phyloP scores from a whole-genome alignment of 1,284 basidiomycete species.

The Mrakiaceae sp. region DNA sequence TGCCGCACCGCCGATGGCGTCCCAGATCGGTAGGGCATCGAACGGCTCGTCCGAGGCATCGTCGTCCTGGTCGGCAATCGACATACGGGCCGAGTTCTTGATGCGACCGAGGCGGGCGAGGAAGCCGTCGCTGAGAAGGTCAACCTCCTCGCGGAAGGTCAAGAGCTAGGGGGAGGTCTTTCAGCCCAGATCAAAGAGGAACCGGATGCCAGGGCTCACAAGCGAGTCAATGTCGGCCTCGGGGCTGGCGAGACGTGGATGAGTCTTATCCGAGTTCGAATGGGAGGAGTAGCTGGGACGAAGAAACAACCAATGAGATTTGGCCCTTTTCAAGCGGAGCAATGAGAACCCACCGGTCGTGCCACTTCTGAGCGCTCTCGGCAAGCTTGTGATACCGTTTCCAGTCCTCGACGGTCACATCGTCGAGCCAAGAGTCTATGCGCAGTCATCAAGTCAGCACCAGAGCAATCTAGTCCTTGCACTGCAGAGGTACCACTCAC shows the following conservation, averaged over 20 bases:
- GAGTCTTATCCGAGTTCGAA: not conserved
- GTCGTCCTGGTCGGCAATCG: not conserved
- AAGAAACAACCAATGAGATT: too few species aligned
- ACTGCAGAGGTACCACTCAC: not conserved
- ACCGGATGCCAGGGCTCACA: not conserved
- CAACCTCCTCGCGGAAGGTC: not conserved
- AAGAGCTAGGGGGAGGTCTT: not conserved
- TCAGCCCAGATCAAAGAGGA: not conserved
- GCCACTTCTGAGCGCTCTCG: not conserved
- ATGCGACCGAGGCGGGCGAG: slow-evolving; percentile 3
- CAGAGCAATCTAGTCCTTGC: too few species aligned
- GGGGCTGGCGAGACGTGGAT: not conserved
- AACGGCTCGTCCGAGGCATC: not conserved
- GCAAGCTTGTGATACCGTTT: slow-evolving; percentile 9
- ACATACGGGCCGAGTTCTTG: slow-evolving; percentile 10
- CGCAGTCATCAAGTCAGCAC: not conserved
- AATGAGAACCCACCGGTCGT: too few species aligned
- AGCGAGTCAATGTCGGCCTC: slow-evolving; percentile 5
- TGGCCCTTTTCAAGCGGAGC: too few species aligned
- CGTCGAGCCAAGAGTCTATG: slow-evolving; percentile 13
- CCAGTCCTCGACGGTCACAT: slow-evolving; percentile 15
- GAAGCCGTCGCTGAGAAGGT: not conserved
- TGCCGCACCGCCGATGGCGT: not conserved
- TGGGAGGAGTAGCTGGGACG: not conserved
- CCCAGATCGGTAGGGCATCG: slow-evolving; percentile 12